These are phyloP conservation scores for Scleromitrula shiraiana DNA, from an alignment of 2,329 filamentous ascomycete species.

Conservation along the genomic window DNA sequence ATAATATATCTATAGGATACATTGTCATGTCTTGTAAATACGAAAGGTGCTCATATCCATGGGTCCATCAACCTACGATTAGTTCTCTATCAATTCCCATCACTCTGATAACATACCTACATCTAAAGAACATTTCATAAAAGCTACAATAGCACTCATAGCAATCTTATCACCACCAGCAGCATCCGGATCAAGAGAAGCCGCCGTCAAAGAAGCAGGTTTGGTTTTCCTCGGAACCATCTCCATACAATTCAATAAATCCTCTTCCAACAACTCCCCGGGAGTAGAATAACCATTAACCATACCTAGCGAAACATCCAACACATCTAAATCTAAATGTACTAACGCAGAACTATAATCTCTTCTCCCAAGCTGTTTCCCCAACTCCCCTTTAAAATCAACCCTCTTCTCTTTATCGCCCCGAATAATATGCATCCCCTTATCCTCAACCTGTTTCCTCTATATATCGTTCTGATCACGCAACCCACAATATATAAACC, in stretches of 20 bases:
- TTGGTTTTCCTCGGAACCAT: not conserved
- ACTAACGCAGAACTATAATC: not conserved
- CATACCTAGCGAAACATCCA: not conserved
- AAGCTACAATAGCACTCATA: not conserved
- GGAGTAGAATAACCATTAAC: not conserved
- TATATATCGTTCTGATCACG: not conserved
- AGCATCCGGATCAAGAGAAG: not conserved
- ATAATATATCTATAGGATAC: too few relatives aligned
- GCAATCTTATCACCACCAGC: not conserved
- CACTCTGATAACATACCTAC: not conserved
- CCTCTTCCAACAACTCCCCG: not conserved
- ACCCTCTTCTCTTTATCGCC: not conserved
- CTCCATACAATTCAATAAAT: not conserved
- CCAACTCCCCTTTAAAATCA: not conserved
- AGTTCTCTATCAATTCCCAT: too few relatives aligned
- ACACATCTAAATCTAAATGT: not conserved
- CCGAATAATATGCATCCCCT: not conserved
- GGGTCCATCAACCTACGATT: too few relatives aligned
- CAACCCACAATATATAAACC: not conserved
- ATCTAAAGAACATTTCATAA: not conserved
- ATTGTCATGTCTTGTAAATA: too few relatives aligned
- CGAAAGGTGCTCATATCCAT: too few relatives aligned
- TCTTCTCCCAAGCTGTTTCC: not conserved
- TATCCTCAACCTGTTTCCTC: not conserved
- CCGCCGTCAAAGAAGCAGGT: not conserved